Evolutionary conservation across 73 alveolate species (phyloP).

Genomic region (Urostyla sp.): DNA sequence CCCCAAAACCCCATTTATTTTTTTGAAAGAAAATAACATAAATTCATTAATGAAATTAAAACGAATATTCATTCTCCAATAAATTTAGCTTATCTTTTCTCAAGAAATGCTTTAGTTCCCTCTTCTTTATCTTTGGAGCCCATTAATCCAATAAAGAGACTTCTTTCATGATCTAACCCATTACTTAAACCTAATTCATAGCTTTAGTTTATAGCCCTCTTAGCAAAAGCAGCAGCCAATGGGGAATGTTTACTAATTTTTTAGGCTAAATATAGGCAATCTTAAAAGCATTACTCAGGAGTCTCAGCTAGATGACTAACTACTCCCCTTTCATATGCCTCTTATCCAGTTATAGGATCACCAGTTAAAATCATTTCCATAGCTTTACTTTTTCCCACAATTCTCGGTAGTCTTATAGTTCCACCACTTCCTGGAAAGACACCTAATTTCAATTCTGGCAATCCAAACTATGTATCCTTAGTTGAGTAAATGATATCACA

Average conservation of each 20-base stretch:
- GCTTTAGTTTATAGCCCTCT: conserved; percentile 72
- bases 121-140: conserved; percentile 58
- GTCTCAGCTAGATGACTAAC: conserved; percentile 62
- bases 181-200: conserved; percentile 38
- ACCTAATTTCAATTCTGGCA: conserved; percentile 91
- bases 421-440: conserved; percentile 94
- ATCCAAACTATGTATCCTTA: conserved; percentile 89
- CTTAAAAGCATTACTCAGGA: conserved; percentile 68
- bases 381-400: conserved; percentile 89
- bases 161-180: conserved; percentile 64
- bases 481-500: conserved; percentile 90
- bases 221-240: conserved; percentile 74
- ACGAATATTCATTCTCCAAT: conserved; percentile 10
- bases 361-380: conserved; percentile 89
- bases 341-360: conserved; percentile 77
- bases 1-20: background rate
- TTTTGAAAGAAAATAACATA: background rate
- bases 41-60: too few relatives aligned
- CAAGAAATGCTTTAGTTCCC: conserved; percentile 68
- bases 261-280: conserved; percentile 70
- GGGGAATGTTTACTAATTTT: conserved; percentile 69
- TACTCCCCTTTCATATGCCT: conserved; percentile 81
- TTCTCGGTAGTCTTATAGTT: conserved; percentile 85
- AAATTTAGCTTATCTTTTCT: conserved; percentile 50
- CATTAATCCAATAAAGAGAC: conserved; percentile 51